Percentiles rank a stretch among this genome's conserved stretches.
phyloP scores from a whole-genome alignment of 202 grass and related monocot genomes.

The Panicum virgatum region DNA sequence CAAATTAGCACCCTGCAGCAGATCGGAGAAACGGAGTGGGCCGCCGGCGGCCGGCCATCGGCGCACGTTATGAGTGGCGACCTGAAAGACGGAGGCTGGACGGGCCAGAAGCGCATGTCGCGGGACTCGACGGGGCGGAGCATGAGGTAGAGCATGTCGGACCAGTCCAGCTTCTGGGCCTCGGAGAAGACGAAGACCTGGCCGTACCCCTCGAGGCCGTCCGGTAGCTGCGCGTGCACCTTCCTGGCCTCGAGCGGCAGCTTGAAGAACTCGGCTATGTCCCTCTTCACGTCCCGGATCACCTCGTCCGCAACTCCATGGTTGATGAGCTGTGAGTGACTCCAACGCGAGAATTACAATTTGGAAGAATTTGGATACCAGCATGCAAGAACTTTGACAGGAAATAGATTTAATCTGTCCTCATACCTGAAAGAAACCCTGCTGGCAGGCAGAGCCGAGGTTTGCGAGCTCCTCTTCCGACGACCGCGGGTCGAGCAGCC shows the following conservation, averaged over 20 bases:
- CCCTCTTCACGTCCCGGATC: slow-evolving; percentile 15
- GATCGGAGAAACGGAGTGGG: no score
- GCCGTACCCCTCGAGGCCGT: slow-evolving; percentile 51
- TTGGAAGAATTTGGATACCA: no score
- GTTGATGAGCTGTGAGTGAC: slow-evolving; percentile 8
- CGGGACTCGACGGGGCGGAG: slow-evolving; percentile 7
- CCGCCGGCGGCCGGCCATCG: no score
- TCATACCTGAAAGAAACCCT: slow-evolving; percentile 26
- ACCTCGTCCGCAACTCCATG: slow-evolving; percentile 46
- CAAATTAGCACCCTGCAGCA: no score
- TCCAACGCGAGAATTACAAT: no score
- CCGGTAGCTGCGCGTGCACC: slow-evolving; percentile 8
- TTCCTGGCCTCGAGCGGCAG: slow-evolving; percentile 55
- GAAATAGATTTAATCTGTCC: no score
- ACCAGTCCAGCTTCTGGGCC: slow-evolving; percentile 67
- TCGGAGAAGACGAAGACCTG: slow-evolving; percentile 55
- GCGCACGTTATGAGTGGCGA: no score
- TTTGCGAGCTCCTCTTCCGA: slow-evolving; percentile 33
- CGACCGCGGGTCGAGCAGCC: slow-evolving; percentile 24
- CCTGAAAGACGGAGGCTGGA: slow-evolving; percentile 33
- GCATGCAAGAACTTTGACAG: no score
- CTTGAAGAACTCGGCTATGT: slow-evolving; percentile 47
- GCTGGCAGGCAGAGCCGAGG: slow-evolving; percentile 30
- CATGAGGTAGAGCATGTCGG: slow-evolving; percentile 49
- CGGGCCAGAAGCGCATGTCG: slow-evolving; percentile 47